phyloP scores from a whole-genome alignment of 2,329 filamentous ascomycete genomes.

The Arthrobotrys entomopaga region DNA sequence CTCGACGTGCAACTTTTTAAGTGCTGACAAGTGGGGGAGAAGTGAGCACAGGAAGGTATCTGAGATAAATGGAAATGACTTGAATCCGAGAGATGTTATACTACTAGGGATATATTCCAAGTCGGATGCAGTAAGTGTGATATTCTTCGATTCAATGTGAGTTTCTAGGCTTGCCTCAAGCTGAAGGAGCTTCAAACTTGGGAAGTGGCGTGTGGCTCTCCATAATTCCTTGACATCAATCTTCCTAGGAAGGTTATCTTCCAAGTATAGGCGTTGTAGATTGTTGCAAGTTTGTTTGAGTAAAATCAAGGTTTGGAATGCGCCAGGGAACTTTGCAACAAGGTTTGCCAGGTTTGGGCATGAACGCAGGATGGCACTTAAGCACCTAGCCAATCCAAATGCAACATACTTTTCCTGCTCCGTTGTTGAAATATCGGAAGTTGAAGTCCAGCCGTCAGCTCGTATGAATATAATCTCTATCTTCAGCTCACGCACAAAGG shows the following conservation, averaged over 20 bases:
- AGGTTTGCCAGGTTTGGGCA: constrained; percentile 39
- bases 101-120: not conserved
- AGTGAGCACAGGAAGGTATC: constrained; percentile 15
- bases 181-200: constrained; percentile 30
- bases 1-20: constrained; percentile 30
- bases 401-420: constrained; percentile 20
- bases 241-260: constrained; percentile 22
- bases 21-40: constrained; percentile 8
- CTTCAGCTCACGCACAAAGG: constrained; percentile 31
- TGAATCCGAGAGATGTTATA: constrained; percentile 30
- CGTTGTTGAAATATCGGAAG: not conserved
- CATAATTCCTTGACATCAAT: constrained; percentile 21
- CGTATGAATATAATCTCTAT: constrained; percentile 36
- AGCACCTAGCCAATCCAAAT: constrained; percentile 13
- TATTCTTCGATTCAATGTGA: constrained; percentile 11
- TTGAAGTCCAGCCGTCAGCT: constrained; percentile 40
- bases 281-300: constrained; percentile 11
- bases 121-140: constrained; percentile 2
- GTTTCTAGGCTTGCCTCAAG: constrained; percentile 17
- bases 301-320: constrained; percentile 27
- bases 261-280: constrained; percentile 19
- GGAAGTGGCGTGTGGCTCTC: constrained; percentile 23
- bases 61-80: constrained; percentile 24
- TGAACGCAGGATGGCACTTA: constrained; percentile 23
- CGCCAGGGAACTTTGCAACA: constrained; percentile 31